Base-by-base conservation (phyloP, 2,329 filamentous ascomycete species). In the Aspergillus sergii region DNA sequence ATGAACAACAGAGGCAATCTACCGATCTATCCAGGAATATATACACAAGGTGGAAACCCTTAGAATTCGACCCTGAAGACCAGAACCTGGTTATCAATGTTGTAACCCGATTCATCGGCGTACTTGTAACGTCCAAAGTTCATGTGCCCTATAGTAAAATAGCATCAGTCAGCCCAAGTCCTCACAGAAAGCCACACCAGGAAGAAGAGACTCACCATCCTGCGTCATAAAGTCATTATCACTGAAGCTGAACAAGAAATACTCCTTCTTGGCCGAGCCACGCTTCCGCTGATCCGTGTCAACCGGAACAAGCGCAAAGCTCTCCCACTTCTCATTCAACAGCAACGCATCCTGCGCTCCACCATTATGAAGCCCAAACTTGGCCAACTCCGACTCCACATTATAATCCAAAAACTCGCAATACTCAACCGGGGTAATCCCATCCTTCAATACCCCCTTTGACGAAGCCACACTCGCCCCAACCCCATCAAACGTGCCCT, bases 311-410 rank as follows among this genome's bases (percentile, higher is more conserved):
- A 92, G 73, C 3, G 86, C 85, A 55, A 93, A 76, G 23, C 85
- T 86, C 79, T 93, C 90, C 90, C 90, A 93, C 73, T 93, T 93
- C 81, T 93, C 90, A 69, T 92, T 92, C 73, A 93, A 72, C 41
- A 92, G 76, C 0, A 75, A 78, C 0, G 77, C 70, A 70, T 90
- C 85, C 68, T 89, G 84, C 0, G 76, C 78, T 0, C 88, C 89
- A 3, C 90, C 90, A 68, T 92, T 92, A 69, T 90, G 88, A 4
- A 91, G 75, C 0, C 87, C 86, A 67, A 92, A 92, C 23, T 86
- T 84, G 45, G 81, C 83, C 26, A 93, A 80, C 76, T 92, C 83
- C 1, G 78, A 71, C 66, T 90, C 88, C 64, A 88, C 80, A 72
- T 92, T 93, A 74, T 85, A 89, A 70, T 91, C 87, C 36, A 92